These are phyloP conservation scores for Termitomyces sp. DNA, from an alignment of 768 basidiomycete species.

Conservation along the genomic window DNA sequence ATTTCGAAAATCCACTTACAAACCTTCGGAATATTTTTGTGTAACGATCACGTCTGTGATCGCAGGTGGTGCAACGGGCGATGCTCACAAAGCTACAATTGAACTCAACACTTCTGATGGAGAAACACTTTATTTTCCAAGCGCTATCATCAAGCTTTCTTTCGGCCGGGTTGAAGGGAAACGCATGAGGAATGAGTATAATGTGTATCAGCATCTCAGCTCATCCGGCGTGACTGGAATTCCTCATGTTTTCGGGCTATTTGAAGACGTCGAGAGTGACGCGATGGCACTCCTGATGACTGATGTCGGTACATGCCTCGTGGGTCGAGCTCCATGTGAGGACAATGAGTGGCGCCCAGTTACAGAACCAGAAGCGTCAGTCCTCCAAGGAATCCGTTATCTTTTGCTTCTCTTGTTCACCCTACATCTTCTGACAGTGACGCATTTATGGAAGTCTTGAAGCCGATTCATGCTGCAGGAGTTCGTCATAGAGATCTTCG, in stretches of 20 bases:
- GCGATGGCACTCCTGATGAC: slow-evolving; percentile 18
- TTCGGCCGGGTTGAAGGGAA: slow-evolving; percentile 7
- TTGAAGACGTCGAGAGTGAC: slow-evolving; percentile 15
- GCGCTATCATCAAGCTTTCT: slow-evolving; percentile 15
- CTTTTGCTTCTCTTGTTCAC: not conserved
- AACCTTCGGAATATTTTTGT: not conserved
- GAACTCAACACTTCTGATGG: not conserved
- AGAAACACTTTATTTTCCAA: not conserved
- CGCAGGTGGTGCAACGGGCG: not conserved
- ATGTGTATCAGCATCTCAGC: slow-evolving; percentile 15
- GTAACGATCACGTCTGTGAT: not conserved
- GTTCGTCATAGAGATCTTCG: slow-evolving; percentile 16
- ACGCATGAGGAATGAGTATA: slow-evolving; percentile 15
- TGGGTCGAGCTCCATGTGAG: not conserved
- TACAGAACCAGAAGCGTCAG: not conserved
- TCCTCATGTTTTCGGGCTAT: slow-evolving; percentile 14
- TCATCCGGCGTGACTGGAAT: slow-evolving; percentile 9
- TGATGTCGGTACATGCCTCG: slow-evolving; percentile 5
- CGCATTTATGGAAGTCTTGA: slow-evolving; percentile 12
- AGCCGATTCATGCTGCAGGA: slow-evolving; percentile 22
- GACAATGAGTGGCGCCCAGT: not conserved
- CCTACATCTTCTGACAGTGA: slow-evolving; percentile 5
- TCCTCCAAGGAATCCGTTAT: not conserved
- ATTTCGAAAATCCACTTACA: not conserved
- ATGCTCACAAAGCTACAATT: not conserved